Base-by-base conservation (phyloP, 2,329 filamentous ascomycete species). In the Aspergillus clavatus region DNA sequence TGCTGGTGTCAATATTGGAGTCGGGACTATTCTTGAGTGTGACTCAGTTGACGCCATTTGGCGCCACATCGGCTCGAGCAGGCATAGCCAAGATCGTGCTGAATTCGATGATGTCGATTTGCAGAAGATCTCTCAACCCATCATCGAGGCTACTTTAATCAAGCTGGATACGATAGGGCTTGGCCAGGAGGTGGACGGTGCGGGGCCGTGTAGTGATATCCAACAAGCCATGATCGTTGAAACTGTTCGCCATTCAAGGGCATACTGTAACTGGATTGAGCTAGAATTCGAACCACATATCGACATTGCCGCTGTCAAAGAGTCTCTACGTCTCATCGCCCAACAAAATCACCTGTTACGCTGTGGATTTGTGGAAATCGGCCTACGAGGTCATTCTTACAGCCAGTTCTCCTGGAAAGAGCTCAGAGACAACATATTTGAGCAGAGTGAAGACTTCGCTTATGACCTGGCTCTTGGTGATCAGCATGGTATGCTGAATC, bases 141-240 rank as follows among this genome's bases (percentile, higher is more conserved):
- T 66, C 28, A 43, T 46, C 4, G 43, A 58, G 38, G 55, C 59
- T n/a, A 55, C 52, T 6, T 40, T 73, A 7, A 66, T 74, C 26
- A 65, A 70, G 19, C 57, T 83, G n/a, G 61, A 76, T 3, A 54
- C 50, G 5, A 52, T 62, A 5, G 59, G 55, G 2, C 39, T 60
- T 26, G 42, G 26, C 8, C 40, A 45, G 18, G 47, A 50, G 27
- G 40, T 64, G 16, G 60, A 70, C 14, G 66, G 69, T 21, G 63
- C 80, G 4, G 58, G 78, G 14, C 76, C 76, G 4, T 93, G 87
- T 61, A 90, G 83, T 3, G 77, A 82, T 11, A 72, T 93, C 7
- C 90, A 96, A 57, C 71, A 77, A 14, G 83, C 87, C 1, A 94
- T 95, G 88, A 73, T 95, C 12, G 74, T 80, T 0, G 88, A 95